Conservation (phyloP, 2,329 filamentous ascomycete species). For the Nothophoma quercina region DNA sequence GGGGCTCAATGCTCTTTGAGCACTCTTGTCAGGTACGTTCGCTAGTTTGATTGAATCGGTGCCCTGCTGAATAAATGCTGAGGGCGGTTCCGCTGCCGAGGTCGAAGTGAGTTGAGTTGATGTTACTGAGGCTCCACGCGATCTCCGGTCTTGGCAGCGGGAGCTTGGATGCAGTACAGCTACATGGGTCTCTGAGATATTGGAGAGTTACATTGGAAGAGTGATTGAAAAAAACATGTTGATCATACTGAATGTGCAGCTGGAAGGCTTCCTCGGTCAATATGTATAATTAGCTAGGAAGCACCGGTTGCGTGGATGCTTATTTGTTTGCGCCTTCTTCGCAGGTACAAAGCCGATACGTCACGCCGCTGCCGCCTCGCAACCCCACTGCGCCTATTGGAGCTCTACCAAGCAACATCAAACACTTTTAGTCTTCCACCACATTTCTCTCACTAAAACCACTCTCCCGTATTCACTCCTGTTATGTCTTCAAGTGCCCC, state of each 20-base stretch:
- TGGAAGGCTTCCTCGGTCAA: too few species aligned
- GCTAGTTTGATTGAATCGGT: too few species aligned
- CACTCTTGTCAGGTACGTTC: too few species aligned
- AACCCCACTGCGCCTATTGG: constrained; percentile 20
- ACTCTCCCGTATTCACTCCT: not conserved
- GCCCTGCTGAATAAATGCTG: not conserved
- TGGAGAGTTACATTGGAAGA: too few species aligned
- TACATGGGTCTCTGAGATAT: not conserved
- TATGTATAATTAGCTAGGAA: too few species aligned
- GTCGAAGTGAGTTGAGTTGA: not conserved
- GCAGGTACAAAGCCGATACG: constrained; percentile 6
- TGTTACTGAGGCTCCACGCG: constrained; percentile 28
- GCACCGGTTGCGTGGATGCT: not conserved
- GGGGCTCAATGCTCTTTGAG: too few species aligned
- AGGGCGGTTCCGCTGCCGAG: constrained; percentile 8
- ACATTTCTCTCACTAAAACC: not conserved
- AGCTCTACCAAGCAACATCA: constrained; percentile 11
- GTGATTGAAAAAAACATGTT: too few species aligned
- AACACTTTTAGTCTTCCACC: constrained; percentile 7
- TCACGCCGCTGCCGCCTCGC: constrained; percentile 25
- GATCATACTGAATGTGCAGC: too few species aligned
- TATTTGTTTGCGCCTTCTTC: not conserved
- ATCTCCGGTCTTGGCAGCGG: constrained; percentile 16
- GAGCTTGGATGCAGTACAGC: constrained; percentile 7
- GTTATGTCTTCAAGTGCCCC: constrained; percentile 44